Evolutionary conservation across 129 eudicot species (phyloP).

Genomic region (Tagetes patula): DNA sequence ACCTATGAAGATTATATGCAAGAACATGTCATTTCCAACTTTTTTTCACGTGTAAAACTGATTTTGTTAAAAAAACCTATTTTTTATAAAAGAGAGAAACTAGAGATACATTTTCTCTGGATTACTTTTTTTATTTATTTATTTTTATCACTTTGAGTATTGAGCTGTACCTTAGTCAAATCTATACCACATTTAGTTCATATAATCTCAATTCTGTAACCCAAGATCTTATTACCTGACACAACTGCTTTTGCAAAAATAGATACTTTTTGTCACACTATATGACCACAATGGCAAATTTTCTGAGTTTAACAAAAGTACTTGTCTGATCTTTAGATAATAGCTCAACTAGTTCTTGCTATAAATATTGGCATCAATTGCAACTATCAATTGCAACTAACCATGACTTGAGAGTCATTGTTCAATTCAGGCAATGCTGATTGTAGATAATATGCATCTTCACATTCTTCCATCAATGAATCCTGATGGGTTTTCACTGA

Average conservation of each 20-base stretch:
- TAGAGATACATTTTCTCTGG: too few relatives aligned
- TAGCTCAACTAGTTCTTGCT: constrained; percentile 8
- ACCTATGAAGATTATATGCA: too few relatives aligned
- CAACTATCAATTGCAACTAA: constrained; percentile 10
- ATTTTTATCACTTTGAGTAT: neutral
- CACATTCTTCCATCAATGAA: constrained; percentile 96
- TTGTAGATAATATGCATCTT: constrained; percentile 81
- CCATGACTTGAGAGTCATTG: constrained; percentile 21
- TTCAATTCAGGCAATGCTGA: constrained; percentile 71
- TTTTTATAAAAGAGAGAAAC: too few relatives aligned
- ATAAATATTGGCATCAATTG: neutral
- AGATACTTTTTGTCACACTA: neutral
- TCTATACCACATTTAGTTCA: neutral
- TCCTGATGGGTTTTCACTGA: constrained; percentile 84
- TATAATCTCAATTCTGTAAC: neutral
- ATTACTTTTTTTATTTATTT: too few relatives aligned
- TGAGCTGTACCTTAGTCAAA: neutral
- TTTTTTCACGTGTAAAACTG: too few relatives aligned
- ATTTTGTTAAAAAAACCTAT: too few relatives aligned
- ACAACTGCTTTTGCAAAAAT: neutral
- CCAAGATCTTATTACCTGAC: neutral
- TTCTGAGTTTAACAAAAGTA: neutral
- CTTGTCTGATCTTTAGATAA: constrained; percentile 7
- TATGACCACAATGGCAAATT: neutral
- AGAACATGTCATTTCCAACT: too few relatives aligned